Evolutionary conservation across 305 asterid species (phyloP).

Genomic region (Fraxinus sp.): DNA sequence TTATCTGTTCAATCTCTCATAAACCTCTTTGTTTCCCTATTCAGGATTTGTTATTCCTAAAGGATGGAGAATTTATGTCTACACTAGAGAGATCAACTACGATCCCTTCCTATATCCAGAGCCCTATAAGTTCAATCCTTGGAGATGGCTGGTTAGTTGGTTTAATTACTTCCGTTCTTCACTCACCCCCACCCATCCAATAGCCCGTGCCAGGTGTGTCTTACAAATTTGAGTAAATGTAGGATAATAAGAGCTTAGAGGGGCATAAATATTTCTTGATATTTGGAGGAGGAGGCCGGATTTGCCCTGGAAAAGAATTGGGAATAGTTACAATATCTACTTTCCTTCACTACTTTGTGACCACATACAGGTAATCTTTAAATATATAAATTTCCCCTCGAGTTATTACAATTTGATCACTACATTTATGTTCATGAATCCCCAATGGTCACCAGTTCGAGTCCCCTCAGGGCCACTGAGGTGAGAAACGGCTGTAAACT

Average conservation of each 20-base stretch:
- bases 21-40: background rate
- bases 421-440: background rate
- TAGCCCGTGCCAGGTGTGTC: background rate
- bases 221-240: background rate
- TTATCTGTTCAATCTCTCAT: background rate
- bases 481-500: too few relatives aligned
- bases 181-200: background rate
- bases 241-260: constrained; percentile 49
- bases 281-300: constrained; percentile 61
- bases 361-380: constrained; percentile 48
- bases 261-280: constrained; percentile 44
- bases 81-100: constrained; percentile 70
- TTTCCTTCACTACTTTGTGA: constrained; percentile 70
- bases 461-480: too few relatives aligned
- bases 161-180: background rate
- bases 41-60: constrained; percentile 55
- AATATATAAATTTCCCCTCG: background rate
- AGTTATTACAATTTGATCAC: background rate
- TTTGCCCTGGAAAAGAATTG: constrained; percentile 79
- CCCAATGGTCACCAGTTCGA: too few relatives aligned
- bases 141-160: constrained; percentile 74
- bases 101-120: constrained; percentile 60
- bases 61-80: constrained; percentile 76
- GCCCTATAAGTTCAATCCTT: constrained; percentile 61
- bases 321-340: constrained; percentile 51